Base-by-base conservation (phyloP, 1,284 basidiomycete species). In the Coniophora puteana region DNA sequence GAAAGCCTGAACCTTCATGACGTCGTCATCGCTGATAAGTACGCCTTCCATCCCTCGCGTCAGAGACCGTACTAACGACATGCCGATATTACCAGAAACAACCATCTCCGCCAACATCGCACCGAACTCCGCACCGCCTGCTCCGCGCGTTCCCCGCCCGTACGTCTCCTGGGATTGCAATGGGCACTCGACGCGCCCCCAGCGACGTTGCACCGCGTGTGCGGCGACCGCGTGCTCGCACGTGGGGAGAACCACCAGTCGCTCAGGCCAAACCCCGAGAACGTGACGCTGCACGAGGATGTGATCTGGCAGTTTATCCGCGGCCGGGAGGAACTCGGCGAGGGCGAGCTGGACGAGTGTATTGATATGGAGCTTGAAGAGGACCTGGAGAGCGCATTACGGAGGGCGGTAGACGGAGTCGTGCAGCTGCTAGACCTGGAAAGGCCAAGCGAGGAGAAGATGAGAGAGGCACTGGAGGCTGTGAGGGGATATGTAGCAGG, bases 21-120 rank as follows among this genome's bases (percentile, higher is more conserved):
- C 40, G 79, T 94, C 0, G 93, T 96, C 8, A 89, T 89, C 46
- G 92, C 93, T 14, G 93, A 96, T 63, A 89, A 87, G 91, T 90
- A 53, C 39, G 79, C 58, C 14, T 20, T 8, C 16, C 22, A 11
- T 17, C 34, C 10, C 24, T 36, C 33, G 26, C 27, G 17, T 20
- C 12, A 12, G 18, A 14, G 6, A 17, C 8, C 30, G 1, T 33
- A 14, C 14, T 2, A 21, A 48, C 30, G 44, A 29, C 28, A 12
- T 4, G 26, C 20, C 37, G 39, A 8, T 31, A 21, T 30, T 6
- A 10, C 1, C 49, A 93, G 92, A 54, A 95, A 96, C 63, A 97
- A 96, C 56, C 93, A 96, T 54, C 71, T 88, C 1, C 66, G 55
- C 13, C 78, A 85, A 59, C 93, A 95, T 53, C 89, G 93, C 13